Base-by-base conservation (phyloP, 2,329 filamentous ascomycete genomes). In the Cladorrhinum sp. region DNA sequence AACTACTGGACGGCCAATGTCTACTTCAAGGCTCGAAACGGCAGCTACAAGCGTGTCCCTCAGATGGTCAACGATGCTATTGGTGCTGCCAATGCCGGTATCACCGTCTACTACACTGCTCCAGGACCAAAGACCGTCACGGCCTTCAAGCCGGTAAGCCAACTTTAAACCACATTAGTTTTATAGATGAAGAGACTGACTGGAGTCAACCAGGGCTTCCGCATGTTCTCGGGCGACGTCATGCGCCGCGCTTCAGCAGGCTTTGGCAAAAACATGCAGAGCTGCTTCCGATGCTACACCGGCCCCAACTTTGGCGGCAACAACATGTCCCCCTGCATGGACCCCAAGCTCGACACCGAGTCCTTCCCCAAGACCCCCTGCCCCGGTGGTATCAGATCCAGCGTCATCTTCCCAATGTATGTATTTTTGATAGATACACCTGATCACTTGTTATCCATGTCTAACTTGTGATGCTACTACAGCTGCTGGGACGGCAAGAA, bases 401-500 rank as follows among this genome's bases (percentile, higher is more conserved):
- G 64, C 16, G 62, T 70, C 29, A 65, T 68, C 9, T 70, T 68
- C 50, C 69, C 69, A 13, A 67, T 65, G 67, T 69, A 50, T 45
- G 65, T 59, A 6, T 6, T n/a, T 38, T n/a, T n/a, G n/a, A n/a
- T n/a, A n/a, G n/a, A n/a, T n/a, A n/a, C n/a, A n/a, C n/a, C n/a
- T n/a, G n/a, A n/a, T n/a, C n/a, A n/a, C n/a, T n/a, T n/a, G n/a
- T n/a, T n/a, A n/a, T n/a, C n/a, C 10, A 8, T 48, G 4, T 20
- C 25, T 36, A 2, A 2, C 29, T 3, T 50, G 41, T 74, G 74
- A 18, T 76, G 72, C 73, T 73, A 0, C 72, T 74, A 18, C 70
- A 77, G 61, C 78, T 79, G 77, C 70, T 79, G 77, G 77, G 77
- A 79, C 53, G 77, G 77, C 27, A 74, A 75, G 61, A 79, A 77